Conservation (phyloP, 2,329 filamentous ascomycete species). For the Stagonosporopsis vannaccii region DNA sequence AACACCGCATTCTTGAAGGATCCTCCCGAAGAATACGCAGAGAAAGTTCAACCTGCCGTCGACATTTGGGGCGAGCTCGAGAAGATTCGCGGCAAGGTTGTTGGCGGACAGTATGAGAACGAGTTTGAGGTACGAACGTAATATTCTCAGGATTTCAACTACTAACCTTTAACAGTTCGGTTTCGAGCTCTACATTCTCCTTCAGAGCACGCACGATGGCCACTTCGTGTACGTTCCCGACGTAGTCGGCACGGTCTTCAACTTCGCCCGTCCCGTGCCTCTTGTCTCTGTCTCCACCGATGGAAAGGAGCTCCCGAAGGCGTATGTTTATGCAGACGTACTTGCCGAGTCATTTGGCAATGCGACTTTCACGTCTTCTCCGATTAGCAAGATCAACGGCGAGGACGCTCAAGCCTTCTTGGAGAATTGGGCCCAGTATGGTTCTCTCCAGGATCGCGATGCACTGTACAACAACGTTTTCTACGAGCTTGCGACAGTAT, state of each 20-base stretch:
- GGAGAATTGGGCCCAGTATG: constrained; percentile 56
- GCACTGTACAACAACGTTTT: constrained; percentile 63
- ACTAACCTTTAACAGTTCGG: constrained; percentile 38
- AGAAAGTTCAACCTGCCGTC: constrained; percentile 54
- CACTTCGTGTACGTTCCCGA: constrained; percentile 67
- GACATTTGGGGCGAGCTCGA: constrained; percentile 52
- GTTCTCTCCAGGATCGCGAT: constrained; percentile 63
- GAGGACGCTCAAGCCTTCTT: constrained; percentile 60
- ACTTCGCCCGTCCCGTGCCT: constrained; percentile 56
- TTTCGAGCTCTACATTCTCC: constrained; percentile 47
- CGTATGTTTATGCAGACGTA: constrained; percentile 62
- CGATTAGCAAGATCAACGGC: constrained; percentile 65
- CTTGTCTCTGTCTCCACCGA: constrained; percentile 69
- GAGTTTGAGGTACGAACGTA: constrained; percentile 48
- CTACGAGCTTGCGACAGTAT: constrained; percentile 55
- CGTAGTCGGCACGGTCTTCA: constrained; percentile 60
- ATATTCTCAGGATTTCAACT: neutral
- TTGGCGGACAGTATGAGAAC: constrained; percentile 47
- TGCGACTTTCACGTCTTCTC: constrained; percentile 54
- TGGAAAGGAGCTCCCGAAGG: constrained; percentile 58
- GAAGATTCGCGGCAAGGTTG: constrained; percentile 49
- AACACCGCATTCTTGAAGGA: constrained; percentile 55
- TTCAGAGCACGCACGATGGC: constrained; percentile 67
- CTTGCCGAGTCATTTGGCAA: constrained; percentile 52
- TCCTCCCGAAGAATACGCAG: constrained; percentile 55